Conservation (phyloP, 257 asterid genomes). For the Nicotiana noctiflora region DNA sequence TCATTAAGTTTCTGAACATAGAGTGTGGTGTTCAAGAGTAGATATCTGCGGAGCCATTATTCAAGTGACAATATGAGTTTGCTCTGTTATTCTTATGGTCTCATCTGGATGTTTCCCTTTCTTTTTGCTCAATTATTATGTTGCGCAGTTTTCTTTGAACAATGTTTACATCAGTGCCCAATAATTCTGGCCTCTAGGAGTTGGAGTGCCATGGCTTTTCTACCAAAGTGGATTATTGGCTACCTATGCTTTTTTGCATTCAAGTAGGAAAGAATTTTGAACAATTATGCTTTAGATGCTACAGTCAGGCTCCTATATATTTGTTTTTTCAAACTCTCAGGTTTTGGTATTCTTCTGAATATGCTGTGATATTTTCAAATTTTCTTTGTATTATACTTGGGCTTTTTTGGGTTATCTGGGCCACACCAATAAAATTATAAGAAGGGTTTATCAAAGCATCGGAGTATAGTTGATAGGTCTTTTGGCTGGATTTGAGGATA, state of each 20-base stretch:
- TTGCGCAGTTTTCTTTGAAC: neutral
- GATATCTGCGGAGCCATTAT: neutral
- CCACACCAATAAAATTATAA: neutral
- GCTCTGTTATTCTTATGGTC: neutral
- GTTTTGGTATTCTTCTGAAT: neutral
- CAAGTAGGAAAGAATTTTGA: neutral
- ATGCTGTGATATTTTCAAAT: neutral
- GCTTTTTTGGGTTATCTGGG: neutral
- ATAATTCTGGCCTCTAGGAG: neutral
- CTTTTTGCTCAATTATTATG: neutral
- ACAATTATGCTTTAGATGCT: neutral
- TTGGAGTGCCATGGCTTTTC: neutral
- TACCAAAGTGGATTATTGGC: neutral
- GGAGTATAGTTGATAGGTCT: neutral
- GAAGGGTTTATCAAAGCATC: conserved; percentile 2
- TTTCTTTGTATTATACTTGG: neutral
- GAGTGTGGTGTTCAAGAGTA: neutral
- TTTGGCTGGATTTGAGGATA: neutral
- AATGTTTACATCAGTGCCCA: neutral
- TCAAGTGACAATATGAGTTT: neutral
- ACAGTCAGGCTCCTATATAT: neutral
- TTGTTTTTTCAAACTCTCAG: neutral
- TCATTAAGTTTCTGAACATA: neutral
- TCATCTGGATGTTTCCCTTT: neutral
- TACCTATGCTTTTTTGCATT: neutral